These are phyloP conservation scores for Lunularia cruciata DNA, from an alignment of 225 moss, liverwort and hornwort species.

Conservation along the genomic window DNA sequence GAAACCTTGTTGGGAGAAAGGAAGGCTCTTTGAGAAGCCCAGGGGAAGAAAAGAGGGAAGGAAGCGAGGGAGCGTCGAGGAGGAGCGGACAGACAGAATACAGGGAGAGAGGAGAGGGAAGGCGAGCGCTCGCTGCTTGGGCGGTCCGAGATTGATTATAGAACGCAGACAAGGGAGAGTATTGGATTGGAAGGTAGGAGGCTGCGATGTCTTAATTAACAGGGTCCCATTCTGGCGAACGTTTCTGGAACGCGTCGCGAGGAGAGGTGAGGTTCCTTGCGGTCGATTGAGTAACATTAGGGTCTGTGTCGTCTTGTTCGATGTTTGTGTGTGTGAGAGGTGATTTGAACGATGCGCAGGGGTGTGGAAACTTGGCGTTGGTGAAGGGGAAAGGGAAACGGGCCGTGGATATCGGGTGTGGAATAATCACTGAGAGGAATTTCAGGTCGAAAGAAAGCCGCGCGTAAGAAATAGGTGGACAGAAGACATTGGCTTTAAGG, in stretches of 20 bases:
- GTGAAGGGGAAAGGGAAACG: too few species aligned
- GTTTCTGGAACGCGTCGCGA: neutral
- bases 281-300: conserved; percentile 13
- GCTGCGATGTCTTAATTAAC: conserved; percentile 5
- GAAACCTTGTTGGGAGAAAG: neutral
- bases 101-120: conserved; percentile 1
- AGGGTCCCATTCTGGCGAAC: neutral
- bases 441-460: neutral
- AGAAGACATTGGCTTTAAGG: neutral
- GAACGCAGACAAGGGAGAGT: neutral
- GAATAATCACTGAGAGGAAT: neutral
- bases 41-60: neutral
- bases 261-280: conserved; percentile 18
- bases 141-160: neutral
- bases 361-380: neutral
- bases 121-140: too few species aligned
- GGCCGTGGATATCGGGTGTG: neutral
- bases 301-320: conserved; percentile 2
- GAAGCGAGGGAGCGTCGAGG: neutral
- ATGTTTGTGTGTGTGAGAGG: conserved; percentile 1
- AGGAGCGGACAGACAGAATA: too few species aligned
- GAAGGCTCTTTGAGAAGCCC: neutral
- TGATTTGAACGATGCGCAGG: conserved; percentile 5
- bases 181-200: neutral
- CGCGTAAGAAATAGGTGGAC: neutral